phyloP scores from a whole-genome alignment of 78 protist species.

The Dictyostelium intermedium region DNA sequence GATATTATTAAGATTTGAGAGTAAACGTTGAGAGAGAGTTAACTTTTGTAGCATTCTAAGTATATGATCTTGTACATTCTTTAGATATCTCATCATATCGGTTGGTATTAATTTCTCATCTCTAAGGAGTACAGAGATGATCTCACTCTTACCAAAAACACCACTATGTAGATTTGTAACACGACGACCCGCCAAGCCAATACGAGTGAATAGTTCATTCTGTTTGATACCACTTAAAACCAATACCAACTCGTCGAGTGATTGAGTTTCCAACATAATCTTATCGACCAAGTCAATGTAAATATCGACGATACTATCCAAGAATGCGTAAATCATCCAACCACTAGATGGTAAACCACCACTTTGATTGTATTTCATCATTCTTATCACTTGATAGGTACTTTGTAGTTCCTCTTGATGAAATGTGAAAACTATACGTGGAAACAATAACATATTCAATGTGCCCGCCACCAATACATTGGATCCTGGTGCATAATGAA shows the following conservation, averaged over 20 bases:
- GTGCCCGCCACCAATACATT: constrained; percentile 22
- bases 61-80: constrained; percentile 73
- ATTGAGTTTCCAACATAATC: constrained; percentile 69
- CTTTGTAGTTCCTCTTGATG: not conserved
- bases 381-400: constrained; percentile 40
- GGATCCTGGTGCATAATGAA: constrained; percentile 63
- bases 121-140: constrained; percentile 46
- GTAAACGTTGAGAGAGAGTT: constrained; percentile 26
- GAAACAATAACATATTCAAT: constrained; percentile 33
- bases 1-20: constrained; percentile 48
- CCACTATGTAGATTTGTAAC: constrained; percentile 74
- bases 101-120: constrained; percentile 53
- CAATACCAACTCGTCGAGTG: constrained; percentile 63
- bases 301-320: constrained; percentile 44
- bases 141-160: constrained; percentile 67
- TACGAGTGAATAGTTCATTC: constrained; percentile 65
- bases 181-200: constrained; percentile 66
- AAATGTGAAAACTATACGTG: constrained; percentile 19
- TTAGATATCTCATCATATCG: constrained; percentile 17
- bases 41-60: constrained; percentile 77
- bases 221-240: constrained; percentile 47
- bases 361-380: constrained; percentile 46
- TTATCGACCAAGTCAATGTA: constrained; percentile 59
- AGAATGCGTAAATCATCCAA: constrained; percentile 62
- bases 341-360: constrained; percentile 42